These are phyloP conservation scores for Sambucus nigra DNA, from an alignment of 129 eudicot species.

Conservation along the genomic window DNA sequence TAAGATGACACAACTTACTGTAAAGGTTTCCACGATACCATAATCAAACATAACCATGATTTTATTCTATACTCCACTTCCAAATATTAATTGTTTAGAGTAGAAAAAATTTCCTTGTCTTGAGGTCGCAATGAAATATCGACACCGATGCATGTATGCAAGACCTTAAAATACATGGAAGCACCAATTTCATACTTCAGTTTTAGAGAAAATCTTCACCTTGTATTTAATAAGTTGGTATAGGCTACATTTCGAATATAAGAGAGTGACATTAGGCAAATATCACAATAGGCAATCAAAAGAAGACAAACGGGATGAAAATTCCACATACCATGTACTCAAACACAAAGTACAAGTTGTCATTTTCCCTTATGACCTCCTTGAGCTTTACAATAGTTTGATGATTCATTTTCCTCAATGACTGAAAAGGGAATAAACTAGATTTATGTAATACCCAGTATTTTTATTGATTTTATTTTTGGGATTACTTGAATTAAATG, in stretches of 20 bases:
- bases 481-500: no score
- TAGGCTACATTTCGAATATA: slow-evolving; percentile 61
- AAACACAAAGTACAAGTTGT: slow-evolving; percentile 79
- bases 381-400: slow-evolving; percentile 89
- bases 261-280: not conserved
- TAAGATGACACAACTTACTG: not conserved
- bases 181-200: slow-evolving; percentile 89
- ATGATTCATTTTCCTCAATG: slow-evolving; percentile 78
- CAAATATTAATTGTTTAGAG: not conserved
- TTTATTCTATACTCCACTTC: not conserved
- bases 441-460: no score
- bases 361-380: slow-evolving; percentile 83
- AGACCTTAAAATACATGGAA: slow-evolving; percentile 99
- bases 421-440: slow-evolving; percentile 38
- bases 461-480: no score
- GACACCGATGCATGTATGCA: slow-evolving; percentile 89
- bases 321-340: slow-evolving; percentile 64
- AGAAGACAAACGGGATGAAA: slow-evolving; percentile 6
- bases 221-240: slow-evolving; percentile 86
- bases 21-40: not conserved
- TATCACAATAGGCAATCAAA: not conserved
- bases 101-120: slow-evolving; percentile 62
- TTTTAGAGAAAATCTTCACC: slow-evolving; percentile 60
- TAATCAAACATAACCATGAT: not conserved
- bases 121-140: no score